A percentile compares a stretch with the other conserved stretches of the same genome.
Evolutionary conservation across 352 stramenopile genomes (phyloP).

Genomic region (Hyaloperonospora arabidopsidis): DNA sequence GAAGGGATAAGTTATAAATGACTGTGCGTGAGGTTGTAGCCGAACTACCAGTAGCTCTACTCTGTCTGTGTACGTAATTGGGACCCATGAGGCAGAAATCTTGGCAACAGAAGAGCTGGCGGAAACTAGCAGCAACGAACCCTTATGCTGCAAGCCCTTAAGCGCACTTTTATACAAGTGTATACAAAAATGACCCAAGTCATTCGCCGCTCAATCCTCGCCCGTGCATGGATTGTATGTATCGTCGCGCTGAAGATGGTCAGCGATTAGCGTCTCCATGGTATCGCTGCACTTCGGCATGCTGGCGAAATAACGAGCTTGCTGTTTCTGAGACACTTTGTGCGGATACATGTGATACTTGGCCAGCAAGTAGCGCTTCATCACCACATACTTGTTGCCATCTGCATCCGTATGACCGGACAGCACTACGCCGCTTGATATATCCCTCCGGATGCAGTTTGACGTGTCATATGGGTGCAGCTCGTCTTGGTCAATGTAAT

Average conservation of each 20-base stretch:
- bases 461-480: conserved; percentile 63
- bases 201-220: conserved; percentile 15
- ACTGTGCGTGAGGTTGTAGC: no score
- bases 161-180: no score
- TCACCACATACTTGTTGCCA: conserved; percentile 63
- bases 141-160: no score
- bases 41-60: no score
- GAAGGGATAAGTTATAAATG: no score
- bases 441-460: conserved; percentile 70
- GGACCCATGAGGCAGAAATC: no score
- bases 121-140: no score
- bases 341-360: conserved; percentile 78
- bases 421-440: conserved; percentile 63
- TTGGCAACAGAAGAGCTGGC: no score
- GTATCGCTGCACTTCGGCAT: conserved; percentile 56
- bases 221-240: conserved; percentile 16
- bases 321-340: conserved; percentile 55
- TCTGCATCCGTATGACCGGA: conserved; percentile 49
- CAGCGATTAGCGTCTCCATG: conserved; percentile 52
- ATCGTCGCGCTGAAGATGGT: conserved; percentile 34
- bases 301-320: conserved; percentile 50
- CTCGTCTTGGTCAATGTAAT: conserved; percentile 77
- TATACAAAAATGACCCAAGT: background rate
- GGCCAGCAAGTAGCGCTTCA: conserved; percentile 73
- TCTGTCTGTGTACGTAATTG: no score